Evolutionary conservation across 345 rosid species (phyloP).

Genomic region (Sonneratia caseolaris): DNA sequence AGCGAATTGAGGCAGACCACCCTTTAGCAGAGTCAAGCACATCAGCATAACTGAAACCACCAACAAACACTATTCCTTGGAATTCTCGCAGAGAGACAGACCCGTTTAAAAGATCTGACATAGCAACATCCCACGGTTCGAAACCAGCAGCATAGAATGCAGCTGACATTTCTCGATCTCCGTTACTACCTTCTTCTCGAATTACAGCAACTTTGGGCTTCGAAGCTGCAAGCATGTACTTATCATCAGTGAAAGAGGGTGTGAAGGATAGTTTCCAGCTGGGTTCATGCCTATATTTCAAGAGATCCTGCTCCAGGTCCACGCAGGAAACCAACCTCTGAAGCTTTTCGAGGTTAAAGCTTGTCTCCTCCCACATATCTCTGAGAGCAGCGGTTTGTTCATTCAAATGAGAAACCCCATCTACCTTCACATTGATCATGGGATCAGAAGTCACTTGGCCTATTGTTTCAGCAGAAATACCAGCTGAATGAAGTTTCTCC

Average conservation of each 20-base stretch:
- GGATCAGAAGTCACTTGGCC: constrained; percentile 61
- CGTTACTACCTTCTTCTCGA: constrained; percentile 97
- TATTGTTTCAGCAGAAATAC: constrained; percentile 53
- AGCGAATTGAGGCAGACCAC: constrained; percentile 91
- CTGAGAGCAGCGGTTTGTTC: constrained; percentile 58
- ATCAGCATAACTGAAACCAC: constrained; percentile 91
- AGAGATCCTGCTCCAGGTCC: constrained; percentile 74
- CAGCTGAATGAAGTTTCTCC: constrained; percentile 32
- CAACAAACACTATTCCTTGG: constrained; percentile 81
- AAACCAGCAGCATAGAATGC: constrained; percentile 83
- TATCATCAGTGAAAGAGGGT: constrained; percentile 59
- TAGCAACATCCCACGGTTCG: constrained; percentile 90
- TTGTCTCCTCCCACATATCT: constrained; percentile 92
- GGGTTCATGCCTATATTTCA: constrained; percentile 66
- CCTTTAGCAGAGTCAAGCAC: constrained; percentile 97
- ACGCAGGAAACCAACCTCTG: constrained; percentile 80
- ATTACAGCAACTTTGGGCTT: constrained; percentile 89
- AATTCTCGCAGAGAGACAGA: constrained; percentile 49
- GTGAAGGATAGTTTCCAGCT: constrained; percentile 62
- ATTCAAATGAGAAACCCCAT: constrained; percentile 42
- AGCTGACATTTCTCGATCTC: constrained; percentile 96
- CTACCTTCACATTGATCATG: constrained; percentile 45
- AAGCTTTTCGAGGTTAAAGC: constrained; percentile 71
- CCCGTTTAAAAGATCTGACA: constrained; percentile 80
- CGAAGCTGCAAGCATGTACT: constrained; percentile 35